Evolutionary conservation across 805 yeast genomes (phyloP).

Genomic region (Wickerhamiella lipophila): DNA sequence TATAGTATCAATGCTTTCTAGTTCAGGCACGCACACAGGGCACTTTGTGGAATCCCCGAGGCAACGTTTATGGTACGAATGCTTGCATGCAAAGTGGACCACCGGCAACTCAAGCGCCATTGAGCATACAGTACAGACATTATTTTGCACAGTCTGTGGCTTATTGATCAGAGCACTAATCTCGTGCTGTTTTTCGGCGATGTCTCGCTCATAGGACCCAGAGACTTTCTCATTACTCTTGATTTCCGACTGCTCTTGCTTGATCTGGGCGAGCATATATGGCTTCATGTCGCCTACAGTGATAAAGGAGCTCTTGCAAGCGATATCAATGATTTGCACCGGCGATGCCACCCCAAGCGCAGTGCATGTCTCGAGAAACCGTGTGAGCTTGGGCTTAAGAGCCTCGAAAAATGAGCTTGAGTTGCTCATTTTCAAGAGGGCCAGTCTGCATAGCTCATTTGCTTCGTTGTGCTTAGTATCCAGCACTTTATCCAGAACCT

Average conservation of each 20-base stretch:
- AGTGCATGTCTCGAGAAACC: conserved; percentile 43
- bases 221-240: conserved; percentile 54
- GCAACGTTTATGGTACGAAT: conserved; percentile 77
- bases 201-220: conserved; percentile 54
- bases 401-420: conserved; percentile 30
- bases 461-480: neutral
- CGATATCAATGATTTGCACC: conserved; percentile 58
- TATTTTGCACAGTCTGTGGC: conserved; percentile 46
- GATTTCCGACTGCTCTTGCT: conserved; percentile 49
- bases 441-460: neutral
- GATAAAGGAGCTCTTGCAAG: conserved; percentile 49
- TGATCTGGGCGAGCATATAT: conserved; percentile 49
- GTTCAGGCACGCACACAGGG: conserved; percentile 63
- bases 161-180: conserved; percentile 39
- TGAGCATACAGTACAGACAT: conserved; percentile 54
- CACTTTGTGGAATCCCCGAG: conserved; percentile 39
- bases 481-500: conserved; percentile 35
- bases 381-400: conserved; percentile 41
- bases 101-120: conserved; percentile 61
- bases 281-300: conserved; percentile 63
- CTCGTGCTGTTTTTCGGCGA: conserved; percentile 40
- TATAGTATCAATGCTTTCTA: conserved; percentile 50
- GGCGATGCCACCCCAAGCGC: conserved; percentile 49
- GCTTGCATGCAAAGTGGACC: conserved; percentile 74
- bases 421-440: neutral